Percentiles rank a stretch among this genome's conserved stretches.
Conservation (phyloP, 208 protist species). For the Leishmania turanica region DNA sequence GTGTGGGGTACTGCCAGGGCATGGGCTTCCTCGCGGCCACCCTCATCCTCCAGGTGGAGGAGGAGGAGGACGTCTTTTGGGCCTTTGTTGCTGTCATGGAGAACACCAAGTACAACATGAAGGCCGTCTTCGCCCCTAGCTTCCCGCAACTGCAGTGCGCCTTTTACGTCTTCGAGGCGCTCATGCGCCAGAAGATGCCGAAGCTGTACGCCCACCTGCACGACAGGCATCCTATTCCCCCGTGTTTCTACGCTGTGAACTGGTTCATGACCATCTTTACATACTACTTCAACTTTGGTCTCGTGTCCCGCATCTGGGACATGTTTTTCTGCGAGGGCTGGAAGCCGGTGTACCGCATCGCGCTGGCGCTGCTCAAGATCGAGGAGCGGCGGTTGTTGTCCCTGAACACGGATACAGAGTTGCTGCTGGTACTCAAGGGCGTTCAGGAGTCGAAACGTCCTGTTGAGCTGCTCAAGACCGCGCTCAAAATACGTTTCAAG, state of each 20-base stretch:
- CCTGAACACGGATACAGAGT: slow-evolving; percentile 43
- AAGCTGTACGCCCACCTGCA: slow-evolving; percentile 43
- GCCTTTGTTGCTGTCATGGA: slow-evolving; percentile 87
- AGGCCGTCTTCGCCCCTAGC: slow-evolving; percentile 62
- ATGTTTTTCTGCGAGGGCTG: slow-evolving; percentile 94
- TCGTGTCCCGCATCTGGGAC: slow-evolving; percentile 89
- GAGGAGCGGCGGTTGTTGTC: slow-evolving; percentile 50
- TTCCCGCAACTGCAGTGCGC: slow-evolving; percentile 77
- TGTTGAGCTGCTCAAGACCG: slow-evolving; percentile 45
- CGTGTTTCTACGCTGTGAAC: slow-evolving; percentile 72
- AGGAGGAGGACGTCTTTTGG: slow-evolving; percentile 89
- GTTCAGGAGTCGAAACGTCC: slow-evolving; percentile 73
- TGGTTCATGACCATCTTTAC: slow-evolving; percentile 92
- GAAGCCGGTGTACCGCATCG: slow-evolving; percentile 90
- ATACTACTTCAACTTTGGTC: slow-evolving; percentile 80
- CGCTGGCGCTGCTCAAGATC: slow-evolving; percentile 75
- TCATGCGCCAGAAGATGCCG: slow-evolving; percentile 58
- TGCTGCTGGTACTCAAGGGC: slow-evolving; percentile 62
- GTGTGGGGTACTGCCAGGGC: slow-evolving; percentile 91
- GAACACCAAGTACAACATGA: slow-evolving; percentile 55
- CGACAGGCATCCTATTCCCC: slow-evolving; percentile 36
- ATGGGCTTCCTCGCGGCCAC: slow-evolving; percentile 92
- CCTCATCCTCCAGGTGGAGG: slow-evolving; percentile 74
- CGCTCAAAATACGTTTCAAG: slow-evolving; percentile 77
- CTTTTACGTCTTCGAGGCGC: slow-evolving; percentile 69